These are phyloP conservation scores for Nosema muscidifuracis DNA, from an alignment of 371 early-diverging fungal genomes.

Conservation along the genomic window DNA sequence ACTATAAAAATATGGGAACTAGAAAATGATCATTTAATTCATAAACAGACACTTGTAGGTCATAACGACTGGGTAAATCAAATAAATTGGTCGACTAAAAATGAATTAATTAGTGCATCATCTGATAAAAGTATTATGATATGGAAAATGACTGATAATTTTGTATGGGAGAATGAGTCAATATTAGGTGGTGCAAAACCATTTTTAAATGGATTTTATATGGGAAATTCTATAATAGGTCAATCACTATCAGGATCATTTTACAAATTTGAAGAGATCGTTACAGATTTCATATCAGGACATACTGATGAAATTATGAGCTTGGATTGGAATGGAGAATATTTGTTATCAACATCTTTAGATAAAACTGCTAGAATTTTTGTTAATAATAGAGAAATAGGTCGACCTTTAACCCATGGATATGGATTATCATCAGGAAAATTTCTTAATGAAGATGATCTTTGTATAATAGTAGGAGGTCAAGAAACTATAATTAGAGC, in stretches of 20 bases:
- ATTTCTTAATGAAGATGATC: slow-evolving; percentile 20
- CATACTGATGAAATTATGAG: slow-evolving; percentile 42
- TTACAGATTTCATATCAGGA: slow-evolving; percentile 38
- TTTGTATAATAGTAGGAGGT: slow-evolving; percentile 31
- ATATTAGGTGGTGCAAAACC: slow-evolving; percentile 21
- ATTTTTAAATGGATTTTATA: slow-evolving; percentile 34
- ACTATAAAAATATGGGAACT: slow-evolving; percentile 47
- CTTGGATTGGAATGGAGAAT: slow-evolving; percentile 39
- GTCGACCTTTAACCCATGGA: slow-evolving; percentile 51
- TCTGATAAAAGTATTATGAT: slow-evolving; percentile 43
- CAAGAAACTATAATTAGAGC: slow-evolving; percentile 51
- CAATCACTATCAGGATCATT: slow-evolving; percentile 50
- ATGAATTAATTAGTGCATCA: slow-evolving; percentile 31
- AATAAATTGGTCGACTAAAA: slow-evolving; percentile 34
- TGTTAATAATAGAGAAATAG: slow-evolving; percentile 45
- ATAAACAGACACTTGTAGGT: slow-evolving; percentile 44
- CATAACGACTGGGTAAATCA: slow-evolving; percentile 52
- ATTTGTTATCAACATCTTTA: slow-evolving; percentile 37
- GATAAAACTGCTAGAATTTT: slow-evolving; percentile 54
- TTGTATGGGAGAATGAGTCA: slow-evolving; percentile 10
- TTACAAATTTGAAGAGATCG: slow-evolving; percentile 33
- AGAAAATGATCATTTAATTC: background rate
- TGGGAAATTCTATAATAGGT: slow-evolving; percentile 18
- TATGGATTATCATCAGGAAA: slow-evolving; percentile 33
- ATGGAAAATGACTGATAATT: slow-evolving; percentile 29